These are phyloP conservation scores for Colletotrichum sojae DNA, from an alignment of 2,329 filamentous ascomycete genomes.

Conservation along the genomic window DNA sequence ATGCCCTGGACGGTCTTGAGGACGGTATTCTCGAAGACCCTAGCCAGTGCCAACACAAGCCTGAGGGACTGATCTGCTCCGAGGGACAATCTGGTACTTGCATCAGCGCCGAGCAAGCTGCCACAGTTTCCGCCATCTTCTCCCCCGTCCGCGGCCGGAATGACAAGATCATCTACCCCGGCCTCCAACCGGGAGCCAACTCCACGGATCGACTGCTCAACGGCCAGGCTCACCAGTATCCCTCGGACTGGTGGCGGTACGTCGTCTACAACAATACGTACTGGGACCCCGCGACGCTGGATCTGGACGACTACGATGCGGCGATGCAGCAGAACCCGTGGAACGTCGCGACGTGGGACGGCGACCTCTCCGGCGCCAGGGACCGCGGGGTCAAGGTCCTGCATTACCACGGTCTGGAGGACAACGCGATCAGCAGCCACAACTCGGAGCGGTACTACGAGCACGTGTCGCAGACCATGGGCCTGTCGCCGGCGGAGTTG, in stretches of 20 bases:
- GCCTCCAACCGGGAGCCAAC: constrained; percentile 63
- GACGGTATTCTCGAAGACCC: constrained; percentile 60
- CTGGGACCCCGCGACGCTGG: constrained; percentile 20
- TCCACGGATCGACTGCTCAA: constrained; percentile 4
- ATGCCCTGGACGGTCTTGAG: constrained; percentile 61
- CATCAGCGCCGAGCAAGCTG: constrained; percentile 51
- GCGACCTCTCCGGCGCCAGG: constrained; percentile 56
- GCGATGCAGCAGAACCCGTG: constrained; percentile 51
- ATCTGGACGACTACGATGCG: constrained; percentile 39
- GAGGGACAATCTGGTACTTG: constrained; percentile 52
- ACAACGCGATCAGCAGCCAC: constrained; percentile 58
- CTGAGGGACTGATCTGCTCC: constrained; percentile 54
- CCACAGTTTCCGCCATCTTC: constrained; percentile 48
- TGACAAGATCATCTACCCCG: constrained; percentile 53
- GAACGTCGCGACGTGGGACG: constrained; percentile 55
- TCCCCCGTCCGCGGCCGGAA: constrained; percentile 47
- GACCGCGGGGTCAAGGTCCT: constrained; percentile 60
- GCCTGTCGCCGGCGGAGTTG: constrained; percentile 40
- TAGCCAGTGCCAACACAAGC: constrained; percentile 45
- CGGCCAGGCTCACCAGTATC: constrained; percentile 22
- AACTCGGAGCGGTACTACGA: constrained; percentile 65
- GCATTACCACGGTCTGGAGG: constrained; percentile 61
- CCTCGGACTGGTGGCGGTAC: constrained; percentile 46
- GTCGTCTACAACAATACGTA: constrained; percentile 46
- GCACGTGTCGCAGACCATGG: constrained; percentile 60